These are phyloP conservation scores for Aspergillus glaucus DNA, from an alignment of 2,329 filamentous ascomycete species.

Conservation along the genomic window DNA sequence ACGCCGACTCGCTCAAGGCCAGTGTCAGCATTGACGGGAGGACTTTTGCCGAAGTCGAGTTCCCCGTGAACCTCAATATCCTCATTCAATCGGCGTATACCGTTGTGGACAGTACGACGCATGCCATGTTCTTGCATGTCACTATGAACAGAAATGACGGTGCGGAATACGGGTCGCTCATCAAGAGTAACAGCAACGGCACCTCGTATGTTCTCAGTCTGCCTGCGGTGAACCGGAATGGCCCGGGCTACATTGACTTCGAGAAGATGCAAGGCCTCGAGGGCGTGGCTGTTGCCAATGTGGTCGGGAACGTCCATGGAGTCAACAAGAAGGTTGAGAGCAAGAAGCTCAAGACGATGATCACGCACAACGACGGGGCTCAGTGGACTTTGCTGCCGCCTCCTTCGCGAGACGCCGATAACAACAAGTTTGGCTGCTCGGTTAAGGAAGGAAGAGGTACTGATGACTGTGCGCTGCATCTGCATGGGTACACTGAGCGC, in stretches of 20 bases:
- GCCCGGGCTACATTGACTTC: constrained; percentile 77
- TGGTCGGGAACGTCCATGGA: constrained; percentile 68
- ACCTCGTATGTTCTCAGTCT: constrained; percentile 88
- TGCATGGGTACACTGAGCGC: constrained; percentile 94
- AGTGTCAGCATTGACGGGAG: constrained; percentile 80
- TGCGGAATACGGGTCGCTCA: constrained; percentile 72
- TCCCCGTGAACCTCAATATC: constrained; percentile 78
- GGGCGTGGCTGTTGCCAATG: constrained; percentile 80
- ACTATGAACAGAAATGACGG: constrained; percentile 62
- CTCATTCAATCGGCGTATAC: constrained; percentile 79
- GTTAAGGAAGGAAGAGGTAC: constrained; percentile 47
- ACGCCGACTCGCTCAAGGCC: constrained; percentile 64
- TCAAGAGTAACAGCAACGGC: constrained; percentile 98
- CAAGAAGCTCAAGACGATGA: constrained; percentile 83
- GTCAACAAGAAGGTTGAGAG: constrained; percentile 54
- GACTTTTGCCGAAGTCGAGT: constrained; percentile 74
- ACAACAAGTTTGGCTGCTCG: constrained; percentile 65
- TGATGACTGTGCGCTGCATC: constrained; percentile 73
- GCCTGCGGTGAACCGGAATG: constrained; percentile 72
- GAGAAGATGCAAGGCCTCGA: constrained; percentile 92
- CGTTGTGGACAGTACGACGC: constrained; percentile 87
- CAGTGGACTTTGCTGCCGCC: constrained; percentile 73
- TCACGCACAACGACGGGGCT: constrained; percentile 93
- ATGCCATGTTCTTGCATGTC: constrained; percentile 90
- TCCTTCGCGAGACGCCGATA: constrained; percentile 64